Base-by-base conservation (phyloP, 331 rosid genomes). In the Arachis monticola region DNA sequence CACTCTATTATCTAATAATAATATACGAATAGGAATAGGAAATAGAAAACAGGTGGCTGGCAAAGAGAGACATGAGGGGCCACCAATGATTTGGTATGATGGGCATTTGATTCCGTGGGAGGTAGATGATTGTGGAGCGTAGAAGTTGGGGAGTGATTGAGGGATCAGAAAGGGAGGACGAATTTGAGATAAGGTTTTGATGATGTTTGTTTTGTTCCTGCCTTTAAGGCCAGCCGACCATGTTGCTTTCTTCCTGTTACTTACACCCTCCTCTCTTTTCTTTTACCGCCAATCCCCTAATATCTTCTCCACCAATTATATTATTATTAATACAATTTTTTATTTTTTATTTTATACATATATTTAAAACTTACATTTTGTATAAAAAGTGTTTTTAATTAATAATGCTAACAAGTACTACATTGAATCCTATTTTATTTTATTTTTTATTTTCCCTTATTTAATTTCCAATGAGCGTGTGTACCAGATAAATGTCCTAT, bases 1-100 rank as follows among this genome's bases (percentile, higher is more conserved):
- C 41, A 38, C 41, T 38, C 41, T 38, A 38, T 38, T 35, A 35
- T 45, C 52, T 22, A 42, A 14, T 3, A 4, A 45, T 35, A 38
- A 31, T 5, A 35, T 31, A 7, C 10, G 10, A 55, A 65, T 42
- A 5, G 48, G 5, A 10, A 7, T 17, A 12, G 3, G 12, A 11
- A 2, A 22, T 0, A 14, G 41, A 14, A 71, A 68, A 75, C 42
- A 80, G 44, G 82, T 79, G 87, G 73, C 58, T 32, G 56, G 13
- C 32, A 41, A 44, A 45, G 64, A 35, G 8, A 32, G 91, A 87
- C 93, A 83, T 0, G 12, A 1, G 81, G 89, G 77, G 50, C 90
- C 86, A 85, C 90, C 87, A 89, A 89, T 88, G 96, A 89, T 92
- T 92, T 92, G 89, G 91, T 82, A 82, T 87, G 87, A 88, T 88